A percentile compares a stretch with the other conserved stretches of the same genome.
These are phyloP conservation scores for Plantago rigida DNA, from an alignment of 305 asterid genomes.

Conservation along the genomic window DNA sequence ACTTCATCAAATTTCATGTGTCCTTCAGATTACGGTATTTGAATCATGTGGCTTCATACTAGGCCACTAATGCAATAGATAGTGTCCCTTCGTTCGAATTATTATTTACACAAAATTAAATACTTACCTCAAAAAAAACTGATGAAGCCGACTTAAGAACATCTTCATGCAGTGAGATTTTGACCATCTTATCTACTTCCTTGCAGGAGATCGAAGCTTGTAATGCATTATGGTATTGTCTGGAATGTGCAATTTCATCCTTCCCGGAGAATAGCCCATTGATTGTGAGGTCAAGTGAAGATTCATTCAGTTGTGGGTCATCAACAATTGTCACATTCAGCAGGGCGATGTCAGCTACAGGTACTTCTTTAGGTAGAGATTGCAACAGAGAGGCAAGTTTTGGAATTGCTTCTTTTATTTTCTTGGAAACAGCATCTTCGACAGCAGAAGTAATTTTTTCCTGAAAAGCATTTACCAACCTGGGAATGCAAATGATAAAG, in stretches of 20 bases:
- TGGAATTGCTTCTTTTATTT: conserved; percentile 41
- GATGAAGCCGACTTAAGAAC: conserved; percentile 61
- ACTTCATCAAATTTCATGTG: not conserved
- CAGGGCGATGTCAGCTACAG: conserved; percentile 44
- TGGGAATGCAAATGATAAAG: conserved; percentile 23
- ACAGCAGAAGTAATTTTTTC: conserved; percentile 52
- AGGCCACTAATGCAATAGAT: not conserved
- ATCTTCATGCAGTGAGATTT: conserved; percentile 57
- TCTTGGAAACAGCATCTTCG: conserved; percentile 60
- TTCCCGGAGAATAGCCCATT: conserved; percentile 55
- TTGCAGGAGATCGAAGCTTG: conserved; percentile 34
- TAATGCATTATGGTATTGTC: conserved; percentile 25
- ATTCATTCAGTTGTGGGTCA: conserved; percentile 46
- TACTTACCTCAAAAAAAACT: conserved; percentile 68
- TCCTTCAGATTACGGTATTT: too few relatives aligned
- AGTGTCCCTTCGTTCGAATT: too few relatives aligned
- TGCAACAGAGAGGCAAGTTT: conserved; percentile 52
- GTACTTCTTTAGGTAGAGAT: conserved; percentile 69
- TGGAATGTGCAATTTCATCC: conserved; percentile 29
- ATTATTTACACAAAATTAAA: conserved; percentile 1
- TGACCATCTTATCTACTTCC: conserved; percentile 57
- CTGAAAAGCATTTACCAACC: conserved; percentile 69
- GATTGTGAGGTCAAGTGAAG: conserved; percentile 53
- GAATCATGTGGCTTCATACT: not conserved
- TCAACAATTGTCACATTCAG: conserved; percentile 60